Percentiles rank a stretch among this genome's conserved stretches.
Evolutionary conservation across 768 basidiomycete species (phyloP).

Genomic region (Heimioporus sp.): DNA sequence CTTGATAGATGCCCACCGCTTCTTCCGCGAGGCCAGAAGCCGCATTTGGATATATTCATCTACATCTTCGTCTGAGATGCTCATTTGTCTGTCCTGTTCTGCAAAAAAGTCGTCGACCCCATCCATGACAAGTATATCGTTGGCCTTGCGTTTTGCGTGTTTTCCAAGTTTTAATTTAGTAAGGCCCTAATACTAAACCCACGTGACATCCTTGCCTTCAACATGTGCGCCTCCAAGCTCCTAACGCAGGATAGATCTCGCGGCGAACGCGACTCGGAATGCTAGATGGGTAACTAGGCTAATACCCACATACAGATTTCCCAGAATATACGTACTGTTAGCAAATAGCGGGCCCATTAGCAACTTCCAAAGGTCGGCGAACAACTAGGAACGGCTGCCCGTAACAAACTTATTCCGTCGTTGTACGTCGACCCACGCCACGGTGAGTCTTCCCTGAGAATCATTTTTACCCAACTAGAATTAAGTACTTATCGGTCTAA

Average conservation of each 20-base stretch:
- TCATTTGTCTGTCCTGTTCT: slow-evolving; percentile 56
- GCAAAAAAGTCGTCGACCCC: slow-evolving; percentile 48
- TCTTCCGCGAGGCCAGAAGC: slow-evolving; percentile 11
- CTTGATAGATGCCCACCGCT: slow-evolving; percentile 7
- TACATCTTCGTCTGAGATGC: slow-evolving; percentile 50
- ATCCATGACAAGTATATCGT: slow-evolving; percentile 15
- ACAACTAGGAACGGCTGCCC: no score
- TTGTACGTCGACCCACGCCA: neutral
- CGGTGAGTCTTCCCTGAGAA: slow-evolving; percentile 19
- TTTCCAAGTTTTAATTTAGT: neutral
- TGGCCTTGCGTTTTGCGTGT: neutral
- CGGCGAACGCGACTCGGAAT: no score
- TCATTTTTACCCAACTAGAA: neutral
- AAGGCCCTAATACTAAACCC: no score
- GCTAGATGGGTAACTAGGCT: no score
- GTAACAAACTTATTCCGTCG: no score
- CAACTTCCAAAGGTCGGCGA: no score
- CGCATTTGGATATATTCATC: slow-evolving; percentile 44
- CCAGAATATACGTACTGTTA: no score
- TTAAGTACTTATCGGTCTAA: neutral
- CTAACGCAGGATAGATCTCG: no score
- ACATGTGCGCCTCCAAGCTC: no score
- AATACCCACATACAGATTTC: no score
- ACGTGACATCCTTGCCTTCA: no score
- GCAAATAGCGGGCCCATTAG: no score